Evolutionary conservation across 129 eudicot genomes (phyloP), one percentile per base, ranked within the genome.

Genomic region (Ambrosia trifida): DNA sequence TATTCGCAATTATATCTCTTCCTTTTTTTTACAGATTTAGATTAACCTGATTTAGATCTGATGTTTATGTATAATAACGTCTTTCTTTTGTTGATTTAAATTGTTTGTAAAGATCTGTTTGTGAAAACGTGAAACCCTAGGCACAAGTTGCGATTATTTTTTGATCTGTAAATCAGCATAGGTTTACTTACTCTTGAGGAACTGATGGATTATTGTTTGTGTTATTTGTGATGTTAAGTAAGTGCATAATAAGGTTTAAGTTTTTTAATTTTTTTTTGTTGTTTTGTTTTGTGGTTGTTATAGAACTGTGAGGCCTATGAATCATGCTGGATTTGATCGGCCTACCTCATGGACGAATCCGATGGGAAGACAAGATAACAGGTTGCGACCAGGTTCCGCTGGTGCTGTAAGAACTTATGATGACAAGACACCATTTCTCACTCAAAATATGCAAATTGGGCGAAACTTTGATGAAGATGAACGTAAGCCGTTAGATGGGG

Each of bases 391-490:
- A 2, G 95, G 93, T 9, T 94, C 98, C 3, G 96, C 98, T 13
- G 93, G 96, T 28, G 69, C 91, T 5, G 81, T 82, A 12, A 80
- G 96, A 72, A 83, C 79, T 74, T 82, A 83, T 43, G 95, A 94
- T 44, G 90, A 90, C 19, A 90, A 90, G 80, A 72, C 87, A 0
- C 87, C 95, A 1, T 94, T 94, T 80, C 80, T 93, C 19, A 63
- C 75, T 36, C 82, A 80, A 38, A 77, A 58, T 52, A 67, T 73
- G 6, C 85, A 74, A 67, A 87, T 94, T 61, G 99, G 96, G 9
- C 85, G 96, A 11, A 82, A 94, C 73, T 94, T 94, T 44, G 99
- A 94, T 35, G 99, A 94, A 83, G 99, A 94, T 78, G 99, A 94
- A 72, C 72, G 99, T 43, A 93, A 88, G 82, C 99, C 97, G 0